A percentile compares a stretch with the other conserved stretches of the same genome.
phyloP scores from a whole-genome alignment of 805 yeast genomes.

The Starmerella apicola region DNA sequence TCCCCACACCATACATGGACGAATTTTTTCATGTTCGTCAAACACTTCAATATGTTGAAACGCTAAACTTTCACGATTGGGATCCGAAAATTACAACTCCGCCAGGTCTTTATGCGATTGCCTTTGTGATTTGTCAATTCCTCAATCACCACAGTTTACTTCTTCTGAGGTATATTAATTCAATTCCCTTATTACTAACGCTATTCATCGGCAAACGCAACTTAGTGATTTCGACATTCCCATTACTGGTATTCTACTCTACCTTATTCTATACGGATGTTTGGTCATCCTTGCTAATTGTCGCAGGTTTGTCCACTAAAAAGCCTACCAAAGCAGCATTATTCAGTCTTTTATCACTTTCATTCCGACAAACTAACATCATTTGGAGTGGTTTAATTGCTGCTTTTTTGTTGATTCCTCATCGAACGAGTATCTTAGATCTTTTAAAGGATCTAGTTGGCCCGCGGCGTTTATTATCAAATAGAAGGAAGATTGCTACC shows the following conservation, averaged over 20 bases:
- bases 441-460: neutral
- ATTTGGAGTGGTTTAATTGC: conserved; percentile 62
- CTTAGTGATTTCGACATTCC: conserved; percentile 40
- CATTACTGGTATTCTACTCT: conserved; percentile 61
- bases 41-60: conserved; percentile 51
- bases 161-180: conserved; percentile 44
- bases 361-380: conserved; percentile 84
- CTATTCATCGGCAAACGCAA: conserved; percentile 7
- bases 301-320: conserved; percentile 33
- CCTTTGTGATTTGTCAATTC: conserved; percentile 18
- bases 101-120: conserved; percentile 63
- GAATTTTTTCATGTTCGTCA: conserved; percentile 82
- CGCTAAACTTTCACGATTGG: conserved; percentile 51
- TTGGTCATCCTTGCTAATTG: conserved; percentile 68
- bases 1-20: conserved; percentile 35
- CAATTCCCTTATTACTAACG: conserved; percentile 28
- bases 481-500: neutral
- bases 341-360: conserved; percentile 49
- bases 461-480: neutral
- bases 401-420: conserved; percentile 3
- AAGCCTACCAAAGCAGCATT: conserved; percentile 35
- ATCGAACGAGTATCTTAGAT: neutral
- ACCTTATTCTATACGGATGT: conserved; percentile 83
- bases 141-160: conserved; percentile 21
- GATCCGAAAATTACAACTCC: conserved; percentile 92